Conservation (phyloP, 257 asterid genomes). For the Galeopsis tetrahit region DNA sequence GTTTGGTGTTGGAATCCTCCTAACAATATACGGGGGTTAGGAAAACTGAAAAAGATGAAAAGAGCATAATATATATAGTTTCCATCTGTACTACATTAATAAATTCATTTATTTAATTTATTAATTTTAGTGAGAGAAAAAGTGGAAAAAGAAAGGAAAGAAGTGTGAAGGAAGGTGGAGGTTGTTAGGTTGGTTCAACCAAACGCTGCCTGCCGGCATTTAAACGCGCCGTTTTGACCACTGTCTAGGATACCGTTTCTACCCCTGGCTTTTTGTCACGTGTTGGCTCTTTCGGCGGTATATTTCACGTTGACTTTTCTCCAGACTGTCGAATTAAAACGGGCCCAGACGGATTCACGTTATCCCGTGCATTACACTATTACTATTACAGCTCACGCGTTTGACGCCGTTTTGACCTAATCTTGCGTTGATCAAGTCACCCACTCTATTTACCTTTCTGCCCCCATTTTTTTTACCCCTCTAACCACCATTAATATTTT, state of each 20-base stretch:
- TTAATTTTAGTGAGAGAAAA: not conserved
- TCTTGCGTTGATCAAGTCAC: slow-evolving; percentile 27
- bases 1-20: too few species aligned
- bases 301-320: slow-evolving; percentile 16
- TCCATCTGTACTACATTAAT: not conserved
- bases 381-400: not conserved
- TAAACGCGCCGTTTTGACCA: slow-evolving; percentile 37
- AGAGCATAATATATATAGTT: slow-evolving; percentile 22
- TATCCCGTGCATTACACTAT: not conserved
- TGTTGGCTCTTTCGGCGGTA: too few species aligned
- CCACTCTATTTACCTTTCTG: slow-evolving; percentile 6
- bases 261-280: slow-evolving; percentile 8
- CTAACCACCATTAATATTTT: too few species aligned
- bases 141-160: not conserved
- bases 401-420: slow-evolving; percentile 26
- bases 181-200: slow-evolving; percentile 40
- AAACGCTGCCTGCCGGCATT: slow-evolving; percentile 37
- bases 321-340: not conserved
- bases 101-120: slow-evolving; percentile 4
- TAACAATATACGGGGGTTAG: not conserved
- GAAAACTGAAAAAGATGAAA: slow-evolving; percentile 26
- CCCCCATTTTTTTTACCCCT: not conserved
- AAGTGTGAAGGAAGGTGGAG: slow-evolving; percentile 39
- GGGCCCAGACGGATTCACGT: slow-evolving; percentile 13
- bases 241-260: not conserved